Conservation (phyloP, 2,329 filamentous ascomycete genomes). For the Xylariaceae sp. region DNA sequence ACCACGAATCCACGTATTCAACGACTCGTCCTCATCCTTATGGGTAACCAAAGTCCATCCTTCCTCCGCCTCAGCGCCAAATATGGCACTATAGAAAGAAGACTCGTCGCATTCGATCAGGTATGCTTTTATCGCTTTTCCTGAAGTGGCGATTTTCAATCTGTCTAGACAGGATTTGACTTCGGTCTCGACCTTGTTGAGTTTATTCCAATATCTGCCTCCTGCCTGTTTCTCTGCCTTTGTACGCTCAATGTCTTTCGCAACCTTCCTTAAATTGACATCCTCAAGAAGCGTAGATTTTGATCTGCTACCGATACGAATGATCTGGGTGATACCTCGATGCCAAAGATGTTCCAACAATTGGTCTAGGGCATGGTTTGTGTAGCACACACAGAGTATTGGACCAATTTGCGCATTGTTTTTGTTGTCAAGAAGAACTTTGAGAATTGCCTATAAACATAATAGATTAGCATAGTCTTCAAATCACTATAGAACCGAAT, state of each 20-base stretch:
- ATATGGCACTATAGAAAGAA: constrained; percentile 1
- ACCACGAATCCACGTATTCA: not conserved
- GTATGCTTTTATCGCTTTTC: constrained; percentile 9
- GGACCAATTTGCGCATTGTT: constrained; percentile 50
- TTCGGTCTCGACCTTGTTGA: constrained; percentile 17
- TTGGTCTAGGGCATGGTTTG: constrained; percentile 59
- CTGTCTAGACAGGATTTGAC: constrained; percentile 6
- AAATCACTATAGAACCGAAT: not conserved
- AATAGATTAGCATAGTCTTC: not conserved
- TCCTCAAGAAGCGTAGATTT: constrained; percentile 58
- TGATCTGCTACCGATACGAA: constrained; percentile 66
- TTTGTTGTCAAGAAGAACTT: constrained; percentile 56
- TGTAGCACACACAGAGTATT: constrained; percentile 58
- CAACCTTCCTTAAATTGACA: constrained; percentile 55
- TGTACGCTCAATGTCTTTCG: constrained; percentile 42
- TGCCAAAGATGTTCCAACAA: constrained; percentile 65
- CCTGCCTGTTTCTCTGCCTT: constrained; percentile 45
- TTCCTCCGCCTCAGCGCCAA: not conserved
- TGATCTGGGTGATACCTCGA: constrained; percentile 54
- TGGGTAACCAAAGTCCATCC: constrained; percentile 3
- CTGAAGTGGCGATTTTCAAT: constrained; percentile 32
- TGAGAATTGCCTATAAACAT: constrained; percentile 63
- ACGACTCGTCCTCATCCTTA: not conserved
- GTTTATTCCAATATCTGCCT: constrained; percentile 35
- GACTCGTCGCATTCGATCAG: not conserved